Evolutionary conservation across 345 rosid species (phyloP), one percentile per base, ranked within the genome.

Genomic region (Aquilaria sinensis): DNA sequence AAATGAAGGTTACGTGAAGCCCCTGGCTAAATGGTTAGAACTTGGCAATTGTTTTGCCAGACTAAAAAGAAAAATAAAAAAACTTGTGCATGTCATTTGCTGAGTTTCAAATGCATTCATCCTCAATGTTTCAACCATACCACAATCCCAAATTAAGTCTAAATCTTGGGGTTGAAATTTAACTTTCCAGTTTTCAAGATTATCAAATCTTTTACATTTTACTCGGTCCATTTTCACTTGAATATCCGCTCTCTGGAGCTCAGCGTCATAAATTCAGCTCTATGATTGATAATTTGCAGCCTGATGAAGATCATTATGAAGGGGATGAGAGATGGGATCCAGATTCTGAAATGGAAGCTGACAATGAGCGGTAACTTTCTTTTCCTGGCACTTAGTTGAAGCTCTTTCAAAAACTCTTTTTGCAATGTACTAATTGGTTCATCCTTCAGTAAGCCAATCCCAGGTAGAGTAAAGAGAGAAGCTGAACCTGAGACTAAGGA

Each of bases 261-360:
- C 23, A 3, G 55, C 16, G 2, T 13, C 47, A 16, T 23, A 31
- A 14, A 57, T 8, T 12, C 46, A 66, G 51, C 53, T 3, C 14
- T 34, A n/a, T 65, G 23, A n/a, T 60, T 67, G 43, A 55, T 30
- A 62, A 62, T 63, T 48, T 74, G 47, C 77, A 86, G 93, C 85
- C 66, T 3, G 80, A 81, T 49, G 89, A 86, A 80, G 89, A 84
- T 72, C 85, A 73, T 62, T 83, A 80, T 34, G 89, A 80, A 75
- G 77, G 62, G 11, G 86, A 84, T 78, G 87, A 75, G 75, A 82
- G 87, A 74, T 84, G 77, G 80, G 87, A 82, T 66, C 80, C 72
- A 11, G 84, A 84, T 73, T 82, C 83, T 5, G 87, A 84, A 70
- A 86, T 84, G 85, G 89, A 86, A 37, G 72, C 75, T 60, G 85